Percentiles rank a stretch among this genome's conserved stretches.
Conservation (phyloP, 2,329 filamentous ascomycete species). For the Hymenoscyphus albidus region DNA sequence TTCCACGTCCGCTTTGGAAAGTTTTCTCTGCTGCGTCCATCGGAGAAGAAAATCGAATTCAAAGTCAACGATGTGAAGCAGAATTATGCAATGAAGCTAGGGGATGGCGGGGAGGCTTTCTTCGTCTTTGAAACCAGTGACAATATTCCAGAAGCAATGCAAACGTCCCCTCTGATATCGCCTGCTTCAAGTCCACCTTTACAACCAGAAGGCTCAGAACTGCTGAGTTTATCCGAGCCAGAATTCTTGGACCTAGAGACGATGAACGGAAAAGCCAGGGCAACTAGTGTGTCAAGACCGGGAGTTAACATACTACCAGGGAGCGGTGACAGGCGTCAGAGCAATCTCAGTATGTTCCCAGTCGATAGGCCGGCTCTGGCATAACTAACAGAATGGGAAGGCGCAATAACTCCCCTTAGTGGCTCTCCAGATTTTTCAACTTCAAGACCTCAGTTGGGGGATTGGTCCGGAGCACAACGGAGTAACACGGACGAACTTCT, state of each 20-base stretch:
- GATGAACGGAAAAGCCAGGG: slow-evolving; percentile 38
- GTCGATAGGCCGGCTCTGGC: neutral
- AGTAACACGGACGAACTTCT: slow-evolving; percentile 54
- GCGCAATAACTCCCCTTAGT: slow-evolving; percentile 47
- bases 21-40: slow-evolving; percentile 90
- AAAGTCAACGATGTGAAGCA: slow-evolving; percentile 89
- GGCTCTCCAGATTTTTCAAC: slow-evolving; percentile 49
- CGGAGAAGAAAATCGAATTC: slow-evolving; percentile 99
- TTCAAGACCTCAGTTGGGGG: slow-evolving; percentile 46
- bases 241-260: slow-evolving; percentile 62
- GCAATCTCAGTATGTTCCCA: slow-evolving; percentile 30
- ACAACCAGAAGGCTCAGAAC: slow-evolving; percentile 42
- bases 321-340: slow-evolving; percentile 32
- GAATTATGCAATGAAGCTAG: slow-evolving; percentile 95
- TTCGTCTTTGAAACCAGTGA: slow-evolving; percentile 97
- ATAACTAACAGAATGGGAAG: slow-evolving; percentile 26
- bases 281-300: slow-evolving; percentile 42
- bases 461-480: slow-evolving; percentile 46
- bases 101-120: slow-evolving; percentile 95
- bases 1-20: slow-evolving; percentile 99
- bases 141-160: slow-evolving; percentile 84
- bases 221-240: slow-evolving; percentile 58
- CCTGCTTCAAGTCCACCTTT: slow-evolving; percentile 82
- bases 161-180: slow-evolving; percentile 91
- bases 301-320: slow-evolving; percentile 42